These are phyloP conservation scores for Phanerodontia chrysosporium DNA, from an alignment of 768 basidiomycete species.

Conservation along the genomic window DNA sequence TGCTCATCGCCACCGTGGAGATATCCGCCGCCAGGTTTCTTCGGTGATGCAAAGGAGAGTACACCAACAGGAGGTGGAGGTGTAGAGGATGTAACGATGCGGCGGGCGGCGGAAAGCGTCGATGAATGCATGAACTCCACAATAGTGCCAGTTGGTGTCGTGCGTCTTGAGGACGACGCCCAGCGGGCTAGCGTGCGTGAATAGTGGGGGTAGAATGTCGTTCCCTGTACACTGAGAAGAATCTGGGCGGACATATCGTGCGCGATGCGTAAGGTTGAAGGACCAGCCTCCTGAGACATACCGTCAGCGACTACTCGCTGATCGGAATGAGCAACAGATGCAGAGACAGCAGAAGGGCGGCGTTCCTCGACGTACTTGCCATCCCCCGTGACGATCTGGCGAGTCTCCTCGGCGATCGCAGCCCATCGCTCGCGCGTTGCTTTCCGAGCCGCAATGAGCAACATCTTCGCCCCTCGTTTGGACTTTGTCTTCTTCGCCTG, in stretches of 20 bases:
- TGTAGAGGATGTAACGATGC: not conserved
- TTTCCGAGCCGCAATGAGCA: not conserved
- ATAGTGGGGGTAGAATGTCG: slow-evolving; percentile 38
- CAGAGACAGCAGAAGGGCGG: slow-evolving; percentile 17
- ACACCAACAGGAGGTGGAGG: slow-evolving; percentile 28
- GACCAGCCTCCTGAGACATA: not conserved
- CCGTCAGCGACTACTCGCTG: slow-evolving; percentile 8
- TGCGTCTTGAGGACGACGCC: slow-evolving; percentile 15
- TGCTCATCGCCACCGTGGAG: slow-evolving; percentile 43
- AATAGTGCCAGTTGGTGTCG: slow-evolving; percentile 13
- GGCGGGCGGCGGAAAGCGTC: slow-evolving; percentile 31
- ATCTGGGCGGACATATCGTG: slow-evolving; percentile 36
- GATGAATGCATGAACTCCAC: slow-evolving; percentile 29
- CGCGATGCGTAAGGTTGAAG: slow-evolving; percentile 9
- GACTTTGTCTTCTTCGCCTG: not conserved
- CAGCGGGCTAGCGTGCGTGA: slow-evolving; percentile 32
- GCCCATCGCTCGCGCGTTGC: slow-evolving; percentile 25
- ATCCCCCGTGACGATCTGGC: slow-evolving; percentile 34
- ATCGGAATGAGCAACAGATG: slow-evolving; percentile 17
- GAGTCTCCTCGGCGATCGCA: slow-evolving; percentile 32
- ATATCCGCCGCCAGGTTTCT: slow-evolving; percentile 42
- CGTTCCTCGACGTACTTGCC: slow-evolving; percentile 36
- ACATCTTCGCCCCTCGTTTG: not conserved
- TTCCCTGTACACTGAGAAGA: slow-evolving; percentile 31
- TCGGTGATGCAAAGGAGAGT: slow-evolving; percentile 41